phyloP scores from a whole-genome alignment of 169 alveolate species.

The Cryptosporidium felis region DNA sequence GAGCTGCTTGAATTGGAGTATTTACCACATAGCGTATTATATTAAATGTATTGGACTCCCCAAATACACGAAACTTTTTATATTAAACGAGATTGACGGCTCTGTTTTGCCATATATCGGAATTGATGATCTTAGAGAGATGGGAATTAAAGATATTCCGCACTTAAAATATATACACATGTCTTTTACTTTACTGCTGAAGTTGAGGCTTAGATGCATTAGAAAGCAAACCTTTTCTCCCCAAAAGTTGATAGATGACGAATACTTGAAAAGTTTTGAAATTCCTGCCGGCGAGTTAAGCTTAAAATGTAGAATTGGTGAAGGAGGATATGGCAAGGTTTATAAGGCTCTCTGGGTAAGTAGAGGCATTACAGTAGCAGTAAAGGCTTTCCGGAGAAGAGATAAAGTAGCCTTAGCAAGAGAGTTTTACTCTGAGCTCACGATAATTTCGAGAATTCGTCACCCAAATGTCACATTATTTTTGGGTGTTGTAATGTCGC shows the following conservation, averaged over 20 bases:
- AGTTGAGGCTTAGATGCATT: conserved; percentile 74
- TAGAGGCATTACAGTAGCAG: conserved; percentile 78
- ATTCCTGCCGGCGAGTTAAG: conserved; percentile 73
- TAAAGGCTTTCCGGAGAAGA: conserved; percentile 76
- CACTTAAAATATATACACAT: conserved; percentile 69
- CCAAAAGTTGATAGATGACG: conserved; percentile 55
- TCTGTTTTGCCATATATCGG: conserved; percentile 74
- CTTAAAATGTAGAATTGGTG: conserved; percentile 79
- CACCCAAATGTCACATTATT: conserved; percentile 84
- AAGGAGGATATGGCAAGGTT: conserved; percentile 87
- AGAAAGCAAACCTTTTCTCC: conserved; percentile 69
- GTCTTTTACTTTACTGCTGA: conserved; percentile 69
- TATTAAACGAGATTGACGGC: conserved; percentile 75
- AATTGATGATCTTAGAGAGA: conserved; percentile 68
- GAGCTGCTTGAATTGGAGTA: conserved; percentile 74
- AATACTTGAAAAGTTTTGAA: conserved; percentile 52
- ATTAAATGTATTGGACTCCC: conserved; percentile 74
- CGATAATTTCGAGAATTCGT: conserved; percentile 79
- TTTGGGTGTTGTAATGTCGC: conserved; percentile 81
- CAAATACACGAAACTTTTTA: conserved; percentile 70
- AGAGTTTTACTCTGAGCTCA: conserved; percentile 81
- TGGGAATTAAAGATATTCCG: conserved; percentile 71
- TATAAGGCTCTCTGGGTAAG: conserved; percentile 80
- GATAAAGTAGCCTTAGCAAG: conserved; percentile 71
- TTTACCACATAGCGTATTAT: conserved; percentile 74